phyloP scores from a whole-genome alignment of 1,284 basidiomycete genomes.

The Cryptococcus neoformans region DNA sequence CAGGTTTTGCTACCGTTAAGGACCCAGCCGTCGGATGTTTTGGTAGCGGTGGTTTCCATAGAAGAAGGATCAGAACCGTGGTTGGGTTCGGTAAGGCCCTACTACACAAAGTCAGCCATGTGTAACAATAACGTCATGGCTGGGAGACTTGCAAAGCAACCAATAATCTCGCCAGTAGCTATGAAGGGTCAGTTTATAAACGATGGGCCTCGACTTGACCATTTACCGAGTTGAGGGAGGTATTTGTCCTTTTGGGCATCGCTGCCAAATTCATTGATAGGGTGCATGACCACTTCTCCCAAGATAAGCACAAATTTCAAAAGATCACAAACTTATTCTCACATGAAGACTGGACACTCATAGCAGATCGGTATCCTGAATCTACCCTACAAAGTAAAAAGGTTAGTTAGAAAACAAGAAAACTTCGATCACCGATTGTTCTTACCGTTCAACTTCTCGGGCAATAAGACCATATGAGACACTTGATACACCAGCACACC shows the following conservation, averaged over 20 bases:
- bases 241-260: slow-evolving; percentile 90
- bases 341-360: slow-evolving; percentile 86
- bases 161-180: slow-evolving; percentile 84
- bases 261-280: slow-evolving; percentile 88
- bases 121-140: background rate
- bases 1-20: slow-evolving; percentile 93
- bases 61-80: slow-evolving; percentile 91
- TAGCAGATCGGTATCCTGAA: slow-evolving; percentile 92
- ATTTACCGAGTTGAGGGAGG: slow-evolving; percentile 70
- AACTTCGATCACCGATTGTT: background rate
- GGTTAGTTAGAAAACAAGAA: no score
- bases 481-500: slow-evolving; percentile 87
- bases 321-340: background rate
- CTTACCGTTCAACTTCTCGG: slow-evolving; percentile 83
- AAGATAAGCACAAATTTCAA: background rate
- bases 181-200: slow-evolving; percentile 4
- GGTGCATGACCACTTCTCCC: slow-evolving; percentile 81
- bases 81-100: slow-evolving; percentile 90
- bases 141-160: slow-evolving; percentile 75
- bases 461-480: slow-evolving; percentile 93
- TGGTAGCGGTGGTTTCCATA: slow-evolving; percentile 91
- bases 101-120: background rate
- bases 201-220: background rate
- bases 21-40: slow-evolving; percentile 76
- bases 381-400: slow-evolving; percentile 58